phyloP scores from a whole-genome alignment of 2,329 filamentous ascomycete species.

The Pochonia chlamydosporia region DNA sequence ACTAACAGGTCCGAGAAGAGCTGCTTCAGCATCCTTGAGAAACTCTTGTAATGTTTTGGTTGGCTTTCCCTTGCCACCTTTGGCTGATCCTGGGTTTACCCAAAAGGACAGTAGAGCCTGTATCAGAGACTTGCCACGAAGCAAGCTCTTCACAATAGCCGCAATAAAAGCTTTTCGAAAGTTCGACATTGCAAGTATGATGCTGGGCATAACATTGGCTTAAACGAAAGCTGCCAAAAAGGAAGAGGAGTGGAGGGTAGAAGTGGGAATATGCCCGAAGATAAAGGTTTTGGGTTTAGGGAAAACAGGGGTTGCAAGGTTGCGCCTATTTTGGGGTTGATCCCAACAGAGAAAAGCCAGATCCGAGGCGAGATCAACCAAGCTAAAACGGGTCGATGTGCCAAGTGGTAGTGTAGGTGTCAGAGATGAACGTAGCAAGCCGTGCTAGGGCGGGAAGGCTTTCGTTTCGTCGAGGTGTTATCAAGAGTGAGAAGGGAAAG shows the following conservation, averaged over 20 bases:
- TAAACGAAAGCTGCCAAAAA: constrained; percentile 7
- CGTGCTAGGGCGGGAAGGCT: neutral
- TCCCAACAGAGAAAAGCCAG: neutral
- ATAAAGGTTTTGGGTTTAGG: neutral
- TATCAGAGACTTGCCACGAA: constrained; percentile 54
- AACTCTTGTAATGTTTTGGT: constrained; percentile 41
- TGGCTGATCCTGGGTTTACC: constrained; percentile 35
- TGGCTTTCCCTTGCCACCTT: constrained; percentile 17
- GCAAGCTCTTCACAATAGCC: constrained; percentile 50
- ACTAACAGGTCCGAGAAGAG: constrained; percentile 43
- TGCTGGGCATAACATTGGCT: constrained; percentile 38
- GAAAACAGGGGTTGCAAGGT: neutral
- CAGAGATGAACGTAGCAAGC: constrained; percentile 1
- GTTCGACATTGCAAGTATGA: constrained; percentile 52
- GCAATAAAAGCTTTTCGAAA: constrained; percentile 49
- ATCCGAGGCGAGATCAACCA: neutral
- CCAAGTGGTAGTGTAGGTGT: neutral
- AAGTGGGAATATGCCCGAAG: neutral
- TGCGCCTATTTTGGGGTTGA: neutral
- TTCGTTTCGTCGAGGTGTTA: neutral
- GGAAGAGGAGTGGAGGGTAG: neutral
- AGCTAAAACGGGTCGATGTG: neutral
- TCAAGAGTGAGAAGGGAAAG: neutral
- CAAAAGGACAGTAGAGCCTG: constrained; percentile 52
- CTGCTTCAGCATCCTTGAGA: constrained; percentile 48